phyloP scores from a whole-genome alignment of 495 filamentous ascomycete genomes.

The Cercophora scortea region DNA sequence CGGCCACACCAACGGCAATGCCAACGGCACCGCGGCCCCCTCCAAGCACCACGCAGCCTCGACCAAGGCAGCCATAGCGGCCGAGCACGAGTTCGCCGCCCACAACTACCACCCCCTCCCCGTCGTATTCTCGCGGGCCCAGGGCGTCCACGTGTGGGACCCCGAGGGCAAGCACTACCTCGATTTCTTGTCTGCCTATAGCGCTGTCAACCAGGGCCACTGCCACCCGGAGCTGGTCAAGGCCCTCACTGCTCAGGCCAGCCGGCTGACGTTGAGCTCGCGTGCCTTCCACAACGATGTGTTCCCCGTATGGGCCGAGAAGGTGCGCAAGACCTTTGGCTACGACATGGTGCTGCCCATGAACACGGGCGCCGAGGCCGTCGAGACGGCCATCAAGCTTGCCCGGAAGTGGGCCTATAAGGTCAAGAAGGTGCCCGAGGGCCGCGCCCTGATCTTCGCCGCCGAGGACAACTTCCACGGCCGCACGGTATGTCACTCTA shows the following conservation, averaged over 20 bases:
- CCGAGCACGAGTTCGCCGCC: conserved; percentile 78
- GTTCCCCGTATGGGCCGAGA: conserved; percentile 92
- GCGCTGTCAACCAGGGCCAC: conserved; percentile 96
- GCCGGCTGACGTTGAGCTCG: conserved; percentile 84
- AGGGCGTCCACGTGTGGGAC: conserved; percentile 89
- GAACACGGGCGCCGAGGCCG: conserved; percentile 99
- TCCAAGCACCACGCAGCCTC: conserved; percentile 71
- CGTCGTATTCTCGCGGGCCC: conserved; percentile 76
- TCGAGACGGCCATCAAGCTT: conserved; percentile 96
- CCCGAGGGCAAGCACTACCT: conserved; percentile 95
- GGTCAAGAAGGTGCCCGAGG: conserved; percentile 80
- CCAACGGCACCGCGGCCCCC: conserved; percentile 20
- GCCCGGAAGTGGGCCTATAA: conserved; percentile 99
- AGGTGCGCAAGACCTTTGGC: conserved; percentile 76
- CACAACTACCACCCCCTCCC: conserved; percentile 99
- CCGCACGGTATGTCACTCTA: conserved; percentile 63
- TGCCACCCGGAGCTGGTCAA: conserved; percentile 94
- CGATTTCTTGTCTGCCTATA: conserved; percentile 97
- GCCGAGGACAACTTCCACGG: conserved; percentile 95
- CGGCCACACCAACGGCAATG: conserved; percentile 6
- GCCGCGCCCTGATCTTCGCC: conserved; percentile 76
- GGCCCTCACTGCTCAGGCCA: conserved; percentile 83
- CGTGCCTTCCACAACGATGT: conserved; percentile 99
- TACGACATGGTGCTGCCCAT: conserved; percentile 99
- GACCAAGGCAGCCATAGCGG: conserved; percentile 67